Evolutionary conservation across 306 rosid species (phyloP), one percentile per base, ranked within the genome.

Genomic region (Arachis stenosperma): DNA sequence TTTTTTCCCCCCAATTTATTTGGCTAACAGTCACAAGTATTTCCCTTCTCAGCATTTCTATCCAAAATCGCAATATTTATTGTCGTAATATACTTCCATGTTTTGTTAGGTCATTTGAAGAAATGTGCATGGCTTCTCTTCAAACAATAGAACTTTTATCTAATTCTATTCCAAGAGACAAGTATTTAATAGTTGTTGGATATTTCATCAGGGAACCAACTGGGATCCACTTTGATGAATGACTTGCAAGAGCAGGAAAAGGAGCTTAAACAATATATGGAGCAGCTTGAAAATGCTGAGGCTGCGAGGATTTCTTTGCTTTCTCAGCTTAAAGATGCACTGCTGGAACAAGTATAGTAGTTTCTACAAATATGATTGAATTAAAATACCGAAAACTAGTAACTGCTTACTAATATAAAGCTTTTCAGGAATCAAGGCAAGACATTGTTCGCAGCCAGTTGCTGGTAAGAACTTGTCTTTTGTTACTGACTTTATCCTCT

Each of bases 401-500:
- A 67, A 71, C 41, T 75, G 58, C 52, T 11, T 62, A 77, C 78
- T 71, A 55, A 83, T 81, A 43, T 46, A 54, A 63, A 61, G 42
- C n/a, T 77, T 85, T 75, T 67, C 90, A 92, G 98, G 98, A 88
- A 85, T 79, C 89, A 82, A 82, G 83, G 85, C 92, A 88, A 84
- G 89, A 85, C 57, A 67, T 71, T 71, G 81, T 92, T 82, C 84
- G 68, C 78, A n/a, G 74, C 67, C 94, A 85, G 78, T 84, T 92
- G 85, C 96, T 83, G 71, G 98, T 92, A 82, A 90, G 92, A 69
- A 76, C 39, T 53, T 63, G 43, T 75, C 65, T 71, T 64, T 65
- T 73, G 50, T 79, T 11, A 59, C 47, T 27, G 13, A 74, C 37
- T 60, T 33, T 36, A 10, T 50, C 27, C 17, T 9, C 53, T 75